Evolutionary conservation across 1,139 yeast species (phyloP).

Genomic region (Hemisphaericaspora xylanilytica): DNA sequence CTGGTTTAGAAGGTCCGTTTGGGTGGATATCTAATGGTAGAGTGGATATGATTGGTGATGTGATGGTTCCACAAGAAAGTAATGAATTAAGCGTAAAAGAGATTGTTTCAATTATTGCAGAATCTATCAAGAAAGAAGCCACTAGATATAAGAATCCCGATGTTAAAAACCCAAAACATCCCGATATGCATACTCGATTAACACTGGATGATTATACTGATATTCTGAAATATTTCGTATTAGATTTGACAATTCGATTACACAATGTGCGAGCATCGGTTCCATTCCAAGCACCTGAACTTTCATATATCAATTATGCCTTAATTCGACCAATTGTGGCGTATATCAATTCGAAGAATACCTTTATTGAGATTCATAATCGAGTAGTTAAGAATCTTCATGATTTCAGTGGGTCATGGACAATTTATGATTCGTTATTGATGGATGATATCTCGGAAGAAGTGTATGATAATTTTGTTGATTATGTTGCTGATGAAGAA

Average conservation of each 20-base stretch:
- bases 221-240: constrained; percentile 58
- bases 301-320: constrained; percentile 88
- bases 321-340: constrained; percentile 92
- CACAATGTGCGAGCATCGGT: constrained; percentile 86
- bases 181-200: constrained; percentile 28
- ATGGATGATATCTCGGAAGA: constrained; percentile 92
- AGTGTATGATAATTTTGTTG: constrained; percentile 86
- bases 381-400: constrained; percentile 73
- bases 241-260: constrained; percentile 74
- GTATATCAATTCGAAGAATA: constrained; percentile 84
- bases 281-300: constrained; percentile 79
- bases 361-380: constrained; percentile 85
- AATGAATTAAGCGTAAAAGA: constrained; percentile 43
- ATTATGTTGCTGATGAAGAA: constrained; percentile 85
- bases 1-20: constrained; percentile 90
- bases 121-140: constrained; percentile 40
- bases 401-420: constrained; percentile 97
- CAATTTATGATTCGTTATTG: constrained; percentile 82
- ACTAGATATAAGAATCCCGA: constrained; percentile 38
- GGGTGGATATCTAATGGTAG: constrained; percentile 94
- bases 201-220: constrained; percentile 29
- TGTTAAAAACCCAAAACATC: constrained; percentile 27
- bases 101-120: constrained; percentile 39
- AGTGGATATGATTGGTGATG: constrained; percentile 91
- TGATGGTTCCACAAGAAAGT: constrained; percentile 70